Percentiles rank a stretch among this genome's conserved stretches.
These are phyloP conservation scores for Boechera stricta DNA, from an alignment of 345 rosid genomes.

Conservation along the genomic window DNA sequence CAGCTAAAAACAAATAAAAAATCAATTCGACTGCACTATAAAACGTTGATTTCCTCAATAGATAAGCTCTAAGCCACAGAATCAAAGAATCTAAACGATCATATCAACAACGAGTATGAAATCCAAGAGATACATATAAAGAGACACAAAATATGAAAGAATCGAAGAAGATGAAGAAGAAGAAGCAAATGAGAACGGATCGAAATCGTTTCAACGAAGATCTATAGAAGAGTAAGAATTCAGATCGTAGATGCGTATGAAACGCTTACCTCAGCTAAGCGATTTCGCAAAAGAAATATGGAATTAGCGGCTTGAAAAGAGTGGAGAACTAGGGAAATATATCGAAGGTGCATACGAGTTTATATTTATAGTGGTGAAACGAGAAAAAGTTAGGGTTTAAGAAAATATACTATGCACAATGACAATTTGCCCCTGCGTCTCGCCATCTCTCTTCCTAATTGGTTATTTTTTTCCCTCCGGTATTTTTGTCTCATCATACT, in stretches of 20 bases:
- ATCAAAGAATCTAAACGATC: neutral
- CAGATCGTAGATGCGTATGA: slow-evolving; percentile 6
- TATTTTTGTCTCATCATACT: neutral
- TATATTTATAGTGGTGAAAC: neutral
- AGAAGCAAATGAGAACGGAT: neutral
- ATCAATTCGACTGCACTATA: neutral
- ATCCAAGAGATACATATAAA: neutral
- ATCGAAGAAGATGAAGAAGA: neutral
- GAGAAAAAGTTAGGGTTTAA: slow-evolving; percentile 16
- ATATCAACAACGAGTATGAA: neutral
- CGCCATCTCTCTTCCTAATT: neutral
- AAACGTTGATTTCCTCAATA: neutral
- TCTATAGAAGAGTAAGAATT: neutral
- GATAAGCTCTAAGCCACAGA: neutral
- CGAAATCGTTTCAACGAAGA: neutral
- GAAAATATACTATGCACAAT: neutral
- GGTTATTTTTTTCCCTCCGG: no score
- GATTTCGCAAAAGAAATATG: neutral
- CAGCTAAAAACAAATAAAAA: neutral
- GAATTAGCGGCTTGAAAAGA: slow-evolving; percentile 11
- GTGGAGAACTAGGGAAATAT: neutral
- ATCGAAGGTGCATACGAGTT: neutral
- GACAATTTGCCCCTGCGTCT: neutral
- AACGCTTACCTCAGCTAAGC: slow-evolving; percentile 6
- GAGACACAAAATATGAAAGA: neutral